Evolutionary conservation across 768 basidiomycete species (phyloP).

Genomic region (Lactifluus rugatus): DNA sequence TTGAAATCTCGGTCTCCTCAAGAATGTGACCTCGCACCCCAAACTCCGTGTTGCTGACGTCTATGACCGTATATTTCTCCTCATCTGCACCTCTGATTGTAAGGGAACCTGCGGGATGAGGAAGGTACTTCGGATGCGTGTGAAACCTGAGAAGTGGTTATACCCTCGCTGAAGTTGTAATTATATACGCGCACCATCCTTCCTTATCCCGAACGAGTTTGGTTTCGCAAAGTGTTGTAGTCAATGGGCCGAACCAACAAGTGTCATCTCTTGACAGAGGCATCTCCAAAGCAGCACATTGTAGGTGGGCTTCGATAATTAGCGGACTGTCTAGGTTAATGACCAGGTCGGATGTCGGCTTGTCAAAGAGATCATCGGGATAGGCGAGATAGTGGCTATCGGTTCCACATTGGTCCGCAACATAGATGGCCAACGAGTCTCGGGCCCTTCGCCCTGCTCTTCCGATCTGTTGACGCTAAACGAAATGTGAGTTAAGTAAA

Average conservation of each 20-base stretch:
- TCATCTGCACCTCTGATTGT: constrained; percentile 70
- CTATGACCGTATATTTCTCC: constrained; percentile 67
- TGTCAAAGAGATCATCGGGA: constrained; percentile 62
- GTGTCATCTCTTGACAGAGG: constrained; percentile 59
- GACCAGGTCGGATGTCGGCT: constrained; percentile 49
- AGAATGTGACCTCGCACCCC: constrained; percentile 39
- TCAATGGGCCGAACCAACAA: constrained; percentile 59
- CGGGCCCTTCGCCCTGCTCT: constrained; percentile 74
- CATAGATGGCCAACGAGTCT: constrained; percentile 67
- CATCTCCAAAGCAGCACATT: constrained; percentile 84
- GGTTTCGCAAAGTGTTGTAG: constrained; percentile 49
- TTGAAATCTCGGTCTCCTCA: constrained; percentile 76
- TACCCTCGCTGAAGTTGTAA: neutral
- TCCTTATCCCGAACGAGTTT: constrained; percentile 61
- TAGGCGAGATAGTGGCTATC: constrained; percentile 58
- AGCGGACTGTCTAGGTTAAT: constrained; percentile 67
- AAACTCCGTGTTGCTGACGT: constrained; percentile 38
- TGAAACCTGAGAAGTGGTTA: constrained; percentile 51
- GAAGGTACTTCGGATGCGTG: constrained; percentile 67
- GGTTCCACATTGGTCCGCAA: constrained; percentile 57
- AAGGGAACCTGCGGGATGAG: constrained; percentile 62
- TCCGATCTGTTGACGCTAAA: constrained; percentile 80
- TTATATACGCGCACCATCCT: constrained; percentile 49
- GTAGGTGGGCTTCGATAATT: constrained; percentile 75
- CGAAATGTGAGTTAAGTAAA: neutral